These are phyloP conservation scores for Aciculosporium take DNA, from an alignment of 2,329 filamentous ascomycete species.

Conservation along the genomic window DNA sequence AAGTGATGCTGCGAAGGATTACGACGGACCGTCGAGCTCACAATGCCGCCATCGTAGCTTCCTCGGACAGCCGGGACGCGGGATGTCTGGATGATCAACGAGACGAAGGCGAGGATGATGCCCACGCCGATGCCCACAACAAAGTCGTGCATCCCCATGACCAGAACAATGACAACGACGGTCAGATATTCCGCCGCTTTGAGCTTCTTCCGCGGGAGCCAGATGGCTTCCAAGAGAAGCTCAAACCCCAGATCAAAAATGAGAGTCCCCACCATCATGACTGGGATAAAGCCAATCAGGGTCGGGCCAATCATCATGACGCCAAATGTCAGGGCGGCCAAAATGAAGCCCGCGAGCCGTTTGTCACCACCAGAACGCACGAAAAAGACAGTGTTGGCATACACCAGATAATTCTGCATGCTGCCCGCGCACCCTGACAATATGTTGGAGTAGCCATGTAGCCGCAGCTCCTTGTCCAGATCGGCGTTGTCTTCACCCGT, in stretches of 20 bases:
- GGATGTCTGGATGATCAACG: constrained; percentile 83
- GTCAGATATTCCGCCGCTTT: constrained; percentile 81
- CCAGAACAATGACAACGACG: constrained; percentile 74
- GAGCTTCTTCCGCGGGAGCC: constrained; percentile 77
- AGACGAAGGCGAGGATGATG: constrained; percentile 80
- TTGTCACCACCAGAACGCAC: constrained; percentile 84
- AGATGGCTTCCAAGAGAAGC: constrained; percentile 74
- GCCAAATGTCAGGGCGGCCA: constrained; percentile 65
- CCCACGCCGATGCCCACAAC: constrained; percentile 87
- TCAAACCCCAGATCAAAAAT: constrained; percentile 95
- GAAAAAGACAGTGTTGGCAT: constrained; percentile 94
- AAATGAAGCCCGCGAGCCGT: constrained; percentile 70
- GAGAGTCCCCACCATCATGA: constrained; percentile 90
- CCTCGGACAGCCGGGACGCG: constrained; percentile 77
- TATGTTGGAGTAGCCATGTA: constrained; percentile 87
- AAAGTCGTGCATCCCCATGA: constrained; percentile 96
- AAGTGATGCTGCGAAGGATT: constrained; percentile 84
- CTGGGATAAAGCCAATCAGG: constrained; percentile 85
- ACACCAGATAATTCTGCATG: constrained; percentile 94
- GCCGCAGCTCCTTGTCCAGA: constrained; percentile 78
- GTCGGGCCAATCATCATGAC: constrained; percentile 76
- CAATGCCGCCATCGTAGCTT: constrained; percentile 78
- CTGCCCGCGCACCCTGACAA: constrained; percentile 76
- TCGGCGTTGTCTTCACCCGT: constrained; percentile 86
- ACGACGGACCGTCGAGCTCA: constrained; percentile 81